Evolutionary conservation across 2,329 filamentous ascomycete species (phyloP).

Genomic region (Diaporthe ampelina): DNA sequence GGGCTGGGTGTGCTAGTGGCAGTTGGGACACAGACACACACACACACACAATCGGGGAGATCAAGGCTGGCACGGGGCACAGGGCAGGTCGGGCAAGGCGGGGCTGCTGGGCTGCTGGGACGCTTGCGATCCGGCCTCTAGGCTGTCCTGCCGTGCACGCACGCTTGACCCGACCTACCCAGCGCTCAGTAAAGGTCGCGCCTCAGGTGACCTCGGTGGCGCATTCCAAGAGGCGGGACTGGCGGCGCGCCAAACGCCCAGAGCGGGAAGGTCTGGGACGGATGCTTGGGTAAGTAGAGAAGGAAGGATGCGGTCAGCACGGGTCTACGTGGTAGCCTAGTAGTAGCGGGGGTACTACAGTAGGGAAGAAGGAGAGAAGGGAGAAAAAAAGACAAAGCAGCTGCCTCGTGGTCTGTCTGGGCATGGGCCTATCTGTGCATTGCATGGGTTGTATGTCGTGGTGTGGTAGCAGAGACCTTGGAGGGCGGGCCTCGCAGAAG

Average conservation of each 20-base stretch:
- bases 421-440: neutral
- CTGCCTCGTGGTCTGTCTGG: neutral
- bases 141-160: neutral
- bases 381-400: neutral
- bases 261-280: neutral
- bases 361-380: too few species aligned
- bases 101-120: too few species aligned
- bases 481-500: neutral
- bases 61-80: neutral
- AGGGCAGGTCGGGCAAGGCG: neutral
- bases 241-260: slow-evolving; percentile 8
- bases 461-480: neutral
- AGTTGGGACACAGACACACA: neutral
- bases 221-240: slow-evolving; percentile 20
- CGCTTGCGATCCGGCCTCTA: slow-evolving; percentile 21
- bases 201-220: slow-evolving; percentile 30
- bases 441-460: too few species aligned
- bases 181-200: neutral
- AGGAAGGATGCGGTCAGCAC: slow-evolving; percentile 28
- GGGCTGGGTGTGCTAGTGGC: neutral
- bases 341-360: neutral
- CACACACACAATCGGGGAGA: neutral
- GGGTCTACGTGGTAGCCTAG: slow-evolving; percentile 11
- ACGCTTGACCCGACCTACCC: neutral
- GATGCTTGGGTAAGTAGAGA: neutral